phyloP scores from a whole-genome alignment of 2,329 filamentous ascomycete genomes.

The Fusarium sp. region DNA sequence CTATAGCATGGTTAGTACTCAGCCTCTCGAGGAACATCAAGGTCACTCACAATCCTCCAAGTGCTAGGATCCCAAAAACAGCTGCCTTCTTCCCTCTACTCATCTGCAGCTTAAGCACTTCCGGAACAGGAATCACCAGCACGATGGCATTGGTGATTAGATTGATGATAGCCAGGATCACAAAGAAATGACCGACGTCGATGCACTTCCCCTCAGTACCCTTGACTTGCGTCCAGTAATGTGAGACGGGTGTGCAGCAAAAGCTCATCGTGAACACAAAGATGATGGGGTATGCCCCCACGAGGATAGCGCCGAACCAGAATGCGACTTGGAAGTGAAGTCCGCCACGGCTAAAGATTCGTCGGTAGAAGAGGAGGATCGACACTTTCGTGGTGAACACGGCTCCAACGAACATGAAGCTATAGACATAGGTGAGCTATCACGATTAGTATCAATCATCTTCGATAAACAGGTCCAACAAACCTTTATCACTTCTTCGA shows the following conservation, averaged over 20 bases:
- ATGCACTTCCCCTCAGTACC: slow-evolving; percentile 15
- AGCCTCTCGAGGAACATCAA: background rate
- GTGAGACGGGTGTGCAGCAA: background rate
- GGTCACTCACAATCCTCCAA: slow-evolving; percentile 20
- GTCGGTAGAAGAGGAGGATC: slow-evolving; percentile 26
- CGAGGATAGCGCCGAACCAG: slow-evolving; percentile 7
- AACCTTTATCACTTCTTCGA: slow-evolving; percentile 15
- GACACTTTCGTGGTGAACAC: slow-evolving; percentile 23
- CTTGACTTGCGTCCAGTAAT: slow-evolving; percentile 20
- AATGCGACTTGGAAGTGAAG: slow-evolving; percentile 6
- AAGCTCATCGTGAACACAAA: slow-evolving; percentile 18
- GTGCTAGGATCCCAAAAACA: slow-evolving; percentile 11
- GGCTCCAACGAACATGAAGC: slow-evolving; percentile 11
- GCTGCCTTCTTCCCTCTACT: slow-evolving; percentile 17
- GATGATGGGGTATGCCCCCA: slow-evolving; percentile 7
- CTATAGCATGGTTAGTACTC: background rate
- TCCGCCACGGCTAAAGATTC: background rate
- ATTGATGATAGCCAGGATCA: slow-evolving; percentile 10
- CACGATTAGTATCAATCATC: background rate
- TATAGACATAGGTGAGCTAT: slow-evolving; percentile 17
- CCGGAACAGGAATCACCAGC: slow-evolving; percentile 13
- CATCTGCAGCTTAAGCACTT: slow-evolving; percentile 19
- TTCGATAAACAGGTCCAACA: background rate
- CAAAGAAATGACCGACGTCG: slow-evolving; percentile 9
- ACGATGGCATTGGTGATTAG: slow-evolving; percentile 7